Percentiles rank a stretch among this genome's conserved stretches.
Conservation (phyloP, 495 filamentous ascomycete species). For the Poronia punctata region DNA sequence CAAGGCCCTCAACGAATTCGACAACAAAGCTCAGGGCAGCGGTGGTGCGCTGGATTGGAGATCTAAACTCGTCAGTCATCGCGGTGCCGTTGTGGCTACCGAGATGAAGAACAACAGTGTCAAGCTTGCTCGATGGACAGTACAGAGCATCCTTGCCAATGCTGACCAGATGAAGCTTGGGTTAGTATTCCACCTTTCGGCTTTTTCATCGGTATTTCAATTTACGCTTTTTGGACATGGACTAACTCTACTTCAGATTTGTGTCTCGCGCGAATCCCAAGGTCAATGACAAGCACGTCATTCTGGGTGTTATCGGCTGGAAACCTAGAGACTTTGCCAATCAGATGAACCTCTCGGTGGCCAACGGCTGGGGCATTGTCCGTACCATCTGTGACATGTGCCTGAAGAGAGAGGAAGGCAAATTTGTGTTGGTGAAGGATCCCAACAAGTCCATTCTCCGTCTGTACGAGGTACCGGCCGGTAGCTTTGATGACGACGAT, state of each 20-base stretch:
- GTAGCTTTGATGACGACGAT: slow-evolving; percentile 67
- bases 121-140: slow-evolving; percentile 96
- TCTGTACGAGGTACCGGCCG: slow-evolving; percentile 81
- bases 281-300: slow-evolving; percentile 79
- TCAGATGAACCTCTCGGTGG: slow-evolving; percentile 95
- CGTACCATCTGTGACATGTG: slow-evolving; percentile 93
- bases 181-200: slow-evolving; percentile 36
- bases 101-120: slow-evolving; percentile 99
- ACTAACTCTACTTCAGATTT: slow-evolving; percentile 52
- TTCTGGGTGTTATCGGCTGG: slow-evolving; percentile 93
- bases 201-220: no score
- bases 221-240: neutral
- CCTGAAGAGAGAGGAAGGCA: slow-evolving; percentile 63
- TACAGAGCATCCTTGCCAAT: slow-evolving; percentile 89
- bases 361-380: slow-evolving; percentile 98
- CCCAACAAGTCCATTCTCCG: slow-evolving; percentile 91
- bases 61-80: slow-evolving; percentile 81
- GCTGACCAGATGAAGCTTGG: slow-evolving; percentile 97
- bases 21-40: slow-evolving; percentile 90
- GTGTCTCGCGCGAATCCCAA: slow-evolving; percentile 90
- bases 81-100: slow-evolving; percentile 95
- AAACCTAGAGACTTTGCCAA: slow-evolving; percentile 93
- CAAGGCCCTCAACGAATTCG: slow-evolving; percentile 98
- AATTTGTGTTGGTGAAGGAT: slow-evolving; percentile 73
- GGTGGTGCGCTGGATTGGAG: slow-evolving; percentile 95